Base-by-base conservation (phyloP, 257 asterid species). In the Ballota nigra region DNA sequence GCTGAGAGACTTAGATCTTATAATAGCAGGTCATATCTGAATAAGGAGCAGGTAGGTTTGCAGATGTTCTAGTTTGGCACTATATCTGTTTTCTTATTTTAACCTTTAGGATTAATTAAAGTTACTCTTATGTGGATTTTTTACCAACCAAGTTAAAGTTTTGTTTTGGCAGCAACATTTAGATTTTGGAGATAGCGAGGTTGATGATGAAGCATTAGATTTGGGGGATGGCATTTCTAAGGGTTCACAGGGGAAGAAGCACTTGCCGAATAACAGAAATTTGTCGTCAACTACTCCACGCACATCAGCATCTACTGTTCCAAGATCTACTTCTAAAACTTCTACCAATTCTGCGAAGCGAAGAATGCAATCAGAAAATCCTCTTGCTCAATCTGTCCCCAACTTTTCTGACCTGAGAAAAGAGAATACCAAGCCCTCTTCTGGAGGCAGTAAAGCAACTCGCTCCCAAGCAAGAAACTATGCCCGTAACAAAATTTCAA, bases 371-470 rank as follows among this genome's bases (percentile, higher is more conserved):
- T 63, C 90, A 23, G 99, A 95, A 75, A 95, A 87, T 78, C 97
- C 89, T 69, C 88, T 92, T 68, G 91, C 85, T 19, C 96, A 87
- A 68, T 95, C 99, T n/a, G 97, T 89, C 82, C 97, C 92, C 33
- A 90, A 87, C 78, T 88, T 90, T 68, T 86, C 96, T 63, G 96
- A 87, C 68, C 71, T 88, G 79, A 83, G 90, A 83, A 92, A 86
- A 70, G 98, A 92, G 82, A 90, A 84, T 63, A 78, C 92, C 65
- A 88, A 80, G 75, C 89, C 95, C 69, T 87, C 88, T 80, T 72
- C 84, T 36, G 83, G 86, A 76, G 72, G 80, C 67, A 71, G 70
- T 51, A 88, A 89, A 79, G 47, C 83, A 51, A 71, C 82, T 79
- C 90, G 96, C 49, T 79, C 87, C 6, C 95, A 86, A 71, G 70